Evolutionary conservation across 225 moss, liverwort and hornwort species (phyloP), one percentile per base, ranked within the genome.

Genomic region (Physcomitrellopsis africana): DNA sequence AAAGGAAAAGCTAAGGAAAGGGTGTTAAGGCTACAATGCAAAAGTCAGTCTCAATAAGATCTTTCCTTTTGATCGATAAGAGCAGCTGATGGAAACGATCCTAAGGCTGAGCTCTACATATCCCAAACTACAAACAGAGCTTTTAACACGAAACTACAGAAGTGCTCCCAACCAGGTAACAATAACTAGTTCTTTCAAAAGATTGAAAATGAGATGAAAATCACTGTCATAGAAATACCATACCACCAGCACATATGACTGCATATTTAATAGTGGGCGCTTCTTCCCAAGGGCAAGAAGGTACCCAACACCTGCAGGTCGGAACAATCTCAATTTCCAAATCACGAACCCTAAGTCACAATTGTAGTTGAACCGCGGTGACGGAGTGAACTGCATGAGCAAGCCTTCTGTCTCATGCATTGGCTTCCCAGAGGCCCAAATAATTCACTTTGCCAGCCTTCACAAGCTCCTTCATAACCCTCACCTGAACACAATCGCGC

Each of bases 401-500:
- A 42, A 83, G 79, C 15, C 81, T 61, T 63, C 70, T 80, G 68
- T 78, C 80, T 51, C 77, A 59, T 19, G 80, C 80, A 75, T 72
- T 75, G 75, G 79, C 79, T 72, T 81, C 86, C 13, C 76, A 87
- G 72, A 76, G 79, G 13, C 84, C 86, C 72, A 74, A 32, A 13
- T 84, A 76, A 54, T 73, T 76, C 69, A 79, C 79, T 76, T 79
- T 79, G 32, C 79, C 76, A 58, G 75, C 73, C 62, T 81, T 70
- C 57, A 69, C 84, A 75, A 81, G 75, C 63, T 86, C 75, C 69
- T 83, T 81, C 78, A 83, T 68, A 49, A 60, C 81, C 44, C 83
- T 73, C 48, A 81, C 76, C 84, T 75, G 45, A 75, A 57, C 74
- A 59, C 58, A 60, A 62, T 26, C n/a, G 19, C 26, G 42, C 19